phyloP scores from a whole-genome alignment of 306 rosid species.

The Betula pendula region DNA sequence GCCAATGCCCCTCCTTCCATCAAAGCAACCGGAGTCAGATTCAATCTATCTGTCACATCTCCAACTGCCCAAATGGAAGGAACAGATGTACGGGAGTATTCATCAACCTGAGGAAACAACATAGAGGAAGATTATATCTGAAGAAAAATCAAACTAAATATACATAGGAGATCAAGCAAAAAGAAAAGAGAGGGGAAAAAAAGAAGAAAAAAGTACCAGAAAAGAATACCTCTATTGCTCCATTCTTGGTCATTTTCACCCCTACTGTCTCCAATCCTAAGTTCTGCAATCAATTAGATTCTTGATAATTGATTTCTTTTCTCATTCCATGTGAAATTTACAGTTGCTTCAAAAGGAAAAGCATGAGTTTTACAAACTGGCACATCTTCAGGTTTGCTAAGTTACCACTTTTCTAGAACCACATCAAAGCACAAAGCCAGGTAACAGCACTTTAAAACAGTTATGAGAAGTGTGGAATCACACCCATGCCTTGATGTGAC shows the following conservation, averaged over 20 bases:
- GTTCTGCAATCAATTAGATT: conserved; percentile 55
- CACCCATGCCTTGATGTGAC: background rate
- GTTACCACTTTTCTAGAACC: conserved; percentile 16
- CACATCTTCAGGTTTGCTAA: conserved; percentile 20
- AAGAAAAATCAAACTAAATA: background rate
- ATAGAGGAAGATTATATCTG: background rate
- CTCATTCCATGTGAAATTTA: conserved; percentile 12
- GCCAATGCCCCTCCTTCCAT: conserved; percentile 92
- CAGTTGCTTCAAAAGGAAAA: conserved; percentile 16
- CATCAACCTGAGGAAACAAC: conserved; percentile 67
- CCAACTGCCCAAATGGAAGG: conserved; percentile 98
- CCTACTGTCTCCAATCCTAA: conserved; percentile 92
- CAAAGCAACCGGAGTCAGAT: conserved; percentile 98
- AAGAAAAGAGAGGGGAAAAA: background rate
- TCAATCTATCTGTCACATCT: conserved; percentile 89
- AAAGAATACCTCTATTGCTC: conserved; percentile 82
- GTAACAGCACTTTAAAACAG: background rate
- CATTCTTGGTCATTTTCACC: conserved; percentile 64
- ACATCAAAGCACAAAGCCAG: background rate
- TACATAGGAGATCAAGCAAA: background rate
- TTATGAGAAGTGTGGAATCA: conserved; percentile 1
- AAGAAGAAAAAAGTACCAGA: conserved; percentile 17
- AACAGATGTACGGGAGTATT: conserved; percentile 84
- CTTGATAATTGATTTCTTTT: conserved; percentile 5
- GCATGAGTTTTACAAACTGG: background rate